A percentile compares a stretch with the other conserved stretches of the same genome.
These are phyloP conservation scores for Selaginella tamariscina DNA, from an alignment of 75 land plant genomes.

Conservation along the genomic window DNA sequence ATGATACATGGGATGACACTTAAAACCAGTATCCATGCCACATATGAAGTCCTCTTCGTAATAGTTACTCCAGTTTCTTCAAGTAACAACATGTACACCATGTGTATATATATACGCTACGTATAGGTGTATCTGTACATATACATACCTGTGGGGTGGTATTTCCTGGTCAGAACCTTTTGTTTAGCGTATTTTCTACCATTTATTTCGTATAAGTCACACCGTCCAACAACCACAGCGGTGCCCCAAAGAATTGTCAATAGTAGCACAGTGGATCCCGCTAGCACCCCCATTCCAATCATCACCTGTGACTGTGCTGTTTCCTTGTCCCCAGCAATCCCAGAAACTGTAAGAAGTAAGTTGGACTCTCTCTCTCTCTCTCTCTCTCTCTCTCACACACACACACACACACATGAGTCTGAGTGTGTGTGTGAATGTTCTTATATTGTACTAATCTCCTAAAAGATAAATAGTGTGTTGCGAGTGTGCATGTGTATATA, in stretches of 20 bases:
- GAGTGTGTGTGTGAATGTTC: no score
- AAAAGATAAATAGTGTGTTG: no score
- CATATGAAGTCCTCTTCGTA: constrained; percentile 43
- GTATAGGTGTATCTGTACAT: no score
- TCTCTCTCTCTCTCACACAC: no score
- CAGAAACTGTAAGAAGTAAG: constrained; percentile 10
- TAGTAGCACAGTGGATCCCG: not conserved
- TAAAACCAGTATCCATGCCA: constrained; percentile 54
- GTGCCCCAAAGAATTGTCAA: constrained; percentile 5
- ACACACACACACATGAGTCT: no score
- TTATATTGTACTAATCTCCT: no score
- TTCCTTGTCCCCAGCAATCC: not conserved
- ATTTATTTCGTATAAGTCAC: not conserved
- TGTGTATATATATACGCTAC: no score
- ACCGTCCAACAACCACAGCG: not conserved
- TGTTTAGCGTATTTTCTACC: not conserved
- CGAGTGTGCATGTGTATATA: no score
- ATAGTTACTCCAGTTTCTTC: constrained; percentile 48
- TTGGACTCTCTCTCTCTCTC: no score
- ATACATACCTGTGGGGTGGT: not conserved
- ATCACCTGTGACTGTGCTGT: constrained; percentile 8
- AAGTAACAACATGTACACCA: no score
- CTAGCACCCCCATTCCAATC: constrained; percentile 8
- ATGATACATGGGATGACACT: constrained; percentile 53
- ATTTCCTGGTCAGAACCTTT: not conserved